Evolutionary conservation across 495 filamentous ascomycete genomes (phyloP).

Genomic region (Aspergillus wentii): DNA sequence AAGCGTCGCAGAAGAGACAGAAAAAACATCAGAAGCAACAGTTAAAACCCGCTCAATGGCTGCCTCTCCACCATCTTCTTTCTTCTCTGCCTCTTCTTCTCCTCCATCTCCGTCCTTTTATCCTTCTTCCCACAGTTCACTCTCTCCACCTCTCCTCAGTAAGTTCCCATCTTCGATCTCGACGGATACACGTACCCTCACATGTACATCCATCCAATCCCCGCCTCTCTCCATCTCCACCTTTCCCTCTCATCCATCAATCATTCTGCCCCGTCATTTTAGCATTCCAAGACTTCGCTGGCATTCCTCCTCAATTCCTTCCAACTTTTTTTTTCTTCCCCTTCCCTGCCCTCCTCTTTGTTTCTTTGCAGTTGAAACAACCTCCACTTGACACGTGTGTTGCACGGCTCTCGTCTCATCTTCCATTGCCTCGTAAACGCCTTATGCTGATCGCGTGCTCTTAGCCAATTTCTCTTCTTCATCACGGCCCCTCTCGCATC

Average conservation of each 20-base stretch:
- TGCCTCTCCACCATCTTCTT: slow-evolving; percentile 11
- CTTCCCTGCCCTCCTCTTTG: slow-evolving; percentile 3
- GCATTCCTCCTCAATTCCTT: slow-evolving; percentile 5
- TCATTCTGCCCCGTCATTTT: background rate
- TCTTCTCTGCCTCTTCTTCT: slow-evolving; percentile 20
- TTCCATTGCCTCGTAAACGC: slow-evolving; percentile 33
- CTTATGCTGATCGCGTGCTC: slow-evolving; percentile 55
- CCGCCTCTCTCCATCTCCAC: slow-evolving; percentile 6
- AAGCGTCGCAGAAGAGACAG: background rate
- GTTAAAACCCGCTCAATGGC: slow-evolving; percentile 9
- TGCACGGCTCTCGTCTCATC: slow-evolving; percentile 33
- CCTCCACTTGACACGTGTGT: slow-evolving; percentile 28
- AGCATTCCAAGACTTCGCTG: slow-evolving; percentile 10
- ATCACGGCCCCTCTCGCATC: slow-evolving; percentile 30
- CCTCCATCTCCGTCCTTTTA: slow-evolving; percentile 30
- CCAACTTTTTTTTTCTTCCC: slow-evolving; percentile 1
- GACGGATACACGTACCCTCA: too few relatives aligned
- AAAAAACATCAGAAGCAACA: background rate
- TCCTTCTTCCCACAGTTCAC: slow-evolving; percentile 30
- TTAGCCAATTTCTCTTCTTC: slow-evolving; percentile 53
- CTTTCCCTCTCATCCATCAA: background rate
- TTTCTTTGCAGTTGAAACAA: slow-evolving; percentile 13
- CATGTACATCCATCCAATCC: slow-evolving; percentile 12
- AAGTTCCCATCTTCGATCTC: slow-evolving; percentile 11
- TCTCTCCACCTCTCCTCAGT: slow-evolving; percentile 12